Base-by-base conservation (phyloP, 2,329 filamentous ascomycete species). In the Aspergillus aculeatus region DNA sequence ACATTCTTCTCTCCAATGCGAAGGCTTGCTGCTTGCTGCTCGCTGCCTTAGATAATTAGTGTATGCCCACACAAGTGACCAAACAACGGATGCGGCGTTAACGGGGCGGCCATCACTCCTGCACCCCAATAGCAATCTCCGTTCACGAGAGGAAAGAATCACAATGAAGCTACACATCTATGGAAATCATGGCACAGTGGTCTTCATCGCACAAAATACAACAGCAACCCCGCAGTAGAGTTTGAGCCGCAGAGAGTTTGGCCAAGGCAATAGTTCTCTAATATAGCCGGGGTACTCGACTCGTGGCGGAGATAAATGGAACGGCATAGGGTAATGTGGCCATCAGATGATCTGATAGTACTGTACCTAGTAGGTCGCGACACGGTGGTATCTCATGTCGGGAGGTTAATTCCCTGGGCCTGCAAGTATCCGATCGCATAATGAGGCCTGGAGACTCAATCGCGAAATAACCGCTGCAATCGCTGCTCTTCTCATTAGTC, bases 341-440 rank as follows among this genome's bases (percentile, higher is more conserved):
- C 51, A 66, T 63, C 32, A 47, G 32, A 58, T 58, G 62, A 54
- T 57, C 58, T 59, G 21, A 41, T 63, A 48, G 52, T 63, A 61
- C 26, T 29, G 7, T 29, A 29, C 26, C 26, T 29, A 61, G 32
- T 35, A 12, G 26, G 59, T 66, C 31, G 41, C 47, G 48, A 58
- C 24, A 57, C 35, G 19, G 51, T 49, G 24, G 47, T 32, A 47
- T 54, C 47, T 51, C 53, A 29, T n/a, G 58, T 56, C 49, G 50
- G 29, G 50, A 55, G 51, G 44, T 24, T 35, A 35, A 47, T 57
- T 56, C 49, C 38, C n/a, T 54, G 44, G 16, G 61, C 57, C 64
- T 66, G 71, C 67, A 68, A 50, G 64, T 65, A 69, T 59, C 69
- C 71, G 70, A 57, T 19, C 57, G 50, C 51, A 59, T 54, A 57